These are phyloP conservation scores for Exophiala alcalophila DNA, from an alignment of 2,329 filamentous ascomycete species.

Conservation along the genomic window DNA sequence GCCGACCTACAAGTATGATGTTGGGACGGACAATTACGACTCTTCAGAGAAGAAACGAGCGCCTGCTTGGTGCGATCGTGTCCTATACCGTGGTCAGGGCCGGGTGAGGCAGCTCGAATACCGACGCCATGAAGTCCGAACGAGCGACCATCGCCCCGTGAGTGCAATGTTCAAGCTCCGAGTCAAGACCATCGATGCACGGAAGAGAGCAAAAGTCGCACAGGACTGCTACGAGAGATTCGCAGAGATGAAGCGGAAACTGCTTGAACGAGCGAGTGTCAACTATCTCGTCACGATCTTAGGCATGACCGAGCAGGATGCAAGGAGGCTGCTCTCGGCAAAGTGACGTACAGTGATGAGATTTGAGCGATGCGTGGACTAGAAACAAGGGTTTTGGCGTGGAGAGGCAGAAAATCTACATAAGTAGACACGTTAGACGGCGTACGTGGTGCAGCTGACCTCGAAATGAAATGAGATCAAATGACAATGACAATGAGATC, in stretches of 20 bases:
- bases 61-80: constrained; percentile 93
- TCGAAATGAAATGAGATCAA: too few species aligned
- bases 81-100: constrained; percentile 79
- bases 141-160: constrained; percentile 91
- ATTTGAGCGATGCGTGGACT: too few species aligned
- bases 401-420: too few species aligned
- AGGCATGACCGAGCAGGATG: constrained; percentile 21
- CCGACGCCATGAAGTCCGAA: constrained; percentile 78
- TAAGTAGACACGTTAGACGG: too few species aligned
- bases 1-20: constrained; percentile 98
- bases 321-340: constrained; percentile 13
- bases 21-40: constrained; percentile 91
- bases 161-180: constrained; percentile 78
- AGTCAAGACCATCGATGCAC: constrained; percentile 74
- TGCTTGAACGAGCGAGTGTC: constrained; percentile 26
- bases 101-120: constrained; percentile 87
- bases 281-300: constrained; percentile 24
- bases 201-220: constrained; percentile 64
- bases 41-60: constrained; percentile 90
- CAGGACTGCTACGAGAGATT: constrained; percentile 73
- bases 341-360: constrained; percentile 7
- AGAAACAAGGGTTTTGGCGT: too few species aligned
- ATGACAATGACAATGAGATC: too few species aligned
- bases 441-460: too few species aligned
- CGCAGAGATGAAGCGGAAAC: constrained; percentile 54